Evolutionary conservation across 768 basidiomycete genomes (phyloP), one percentile per base, ranked within the genome.

Genomic region (Suillus tomentosus): DNA sequence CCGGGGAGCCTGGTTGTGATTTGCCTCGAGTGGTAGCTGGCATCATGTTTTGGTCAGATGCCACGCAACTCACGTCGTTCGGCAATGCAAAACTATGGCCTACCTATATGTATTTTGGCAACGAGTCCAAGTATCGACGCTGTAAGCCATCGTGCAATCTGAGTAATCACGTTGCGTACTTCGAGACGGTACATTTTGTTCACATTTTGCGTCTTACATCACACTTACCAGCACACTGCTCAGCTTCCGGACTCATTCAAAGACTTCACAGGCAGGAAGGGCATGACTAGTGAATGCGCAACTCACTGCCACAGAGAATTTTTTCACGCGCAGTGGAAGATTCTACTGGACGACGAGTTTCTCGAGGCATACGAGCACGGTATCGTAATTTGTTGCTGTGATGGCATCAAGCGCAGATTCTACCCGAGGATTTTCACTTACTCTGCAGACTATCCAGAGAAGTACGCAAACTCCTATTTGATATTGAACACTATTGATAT

Each of bases 21-120:
- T 6, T 40, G 14, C 40, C 40, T 5, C 40, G 64, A 59, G 61
- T 59, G 1, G 62, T 76, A 43, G 68, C 63, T 24, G 69, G 63
- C 5, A 13, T 73, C 19, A 76, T 78, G 73, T 65, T 76, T 40
- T 74, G 71, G 66, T 79, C 75, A 0, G 76, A 79, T 65, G 24
- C 67, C 3, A 78, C 75, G 13, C 73, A 74, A 15, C 65, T 79
- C 0, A 66, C 75, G 0, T 50, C 64, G 2, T 79, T 78, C 64
- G 73, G 78, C 0, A 62, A 69, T 5, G 70, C 70, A 13, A 65
- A 64, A 24, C 60, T 75, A 1, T 75, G 73, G 74, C 73, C 73
- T 3, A 31, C 71, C 1, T 75, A 74, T 42, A 13, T 70, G 27
- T 67, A 39, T 36, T 69, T 72, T 55, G 71, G 70, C 2, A 71